Evolutionary conservation across 805 yeast genomes (phyloP).

Genomic region (Sugiyamaella chiloensis): DNA sequence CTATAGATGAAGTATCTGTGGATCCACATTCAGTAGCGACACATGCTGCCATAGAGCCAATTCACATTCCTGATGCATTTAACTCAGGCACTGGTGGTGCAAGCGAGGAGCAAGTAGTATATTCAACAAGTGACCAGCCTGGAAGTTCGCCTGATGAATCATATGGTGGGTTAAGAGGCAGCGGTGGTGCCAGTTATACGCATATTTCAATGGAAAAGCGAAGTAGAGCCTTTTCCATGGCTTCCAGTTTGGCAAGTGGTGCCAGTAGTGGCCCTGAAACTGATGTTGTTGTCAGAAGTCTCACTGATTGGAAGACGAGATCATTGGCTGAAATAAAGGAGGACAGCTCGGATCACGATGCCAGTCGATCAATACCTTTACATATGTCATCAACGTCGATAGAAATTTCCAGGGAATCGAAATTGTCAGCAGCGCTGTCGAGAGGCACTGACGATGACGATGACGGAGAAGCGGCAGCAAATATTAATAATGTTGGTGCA

Average conservation of each 20-base stretch:
- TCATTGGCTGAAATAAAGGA: slow-evolving; percentile 16
- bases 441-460: neutral
- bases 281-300: slow-evolving; percentile 5
- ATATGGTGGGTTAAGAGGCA: slow-evolving; percentile 11
- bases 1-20: neutral
- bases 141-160: slow-evolving; percentile 20
- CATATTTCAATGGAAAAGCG: slow-evolving; percentile 12
- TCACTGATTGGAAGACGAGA: slow-evolving; percentile 13
- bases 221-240: neutral
- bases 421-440: neutral
- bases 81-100: neutral
- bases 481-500: neutral
- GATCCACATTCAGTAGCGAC: neutral
- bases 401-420: neutral
- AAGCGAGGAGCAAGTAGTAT: neutral
- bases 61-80: slow-evolving; percentile 7
- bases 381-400: neutral
- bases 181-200: slow-evolving; percentile 15
- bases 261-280: slow-evolving; percentile 4
- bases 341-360: slow-evolving; percentile 6
- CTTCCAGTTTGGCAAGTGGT: slow-evolving; percentile 3
- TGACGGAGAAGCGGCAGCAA: neutral
- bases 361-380: neutral
- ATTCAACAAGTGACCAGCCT: slow-evolving; percentile 1
- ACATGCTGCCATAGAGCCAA: slow-evolving; percentile 7